A percentile compares a stretch with the other conserved stretches of the same genome.
These are phyloP conservation scores for Gossypium davidsonii DNA, from an alignment of 441 rosid genomes.

Conservation along the genomic window DNA sequence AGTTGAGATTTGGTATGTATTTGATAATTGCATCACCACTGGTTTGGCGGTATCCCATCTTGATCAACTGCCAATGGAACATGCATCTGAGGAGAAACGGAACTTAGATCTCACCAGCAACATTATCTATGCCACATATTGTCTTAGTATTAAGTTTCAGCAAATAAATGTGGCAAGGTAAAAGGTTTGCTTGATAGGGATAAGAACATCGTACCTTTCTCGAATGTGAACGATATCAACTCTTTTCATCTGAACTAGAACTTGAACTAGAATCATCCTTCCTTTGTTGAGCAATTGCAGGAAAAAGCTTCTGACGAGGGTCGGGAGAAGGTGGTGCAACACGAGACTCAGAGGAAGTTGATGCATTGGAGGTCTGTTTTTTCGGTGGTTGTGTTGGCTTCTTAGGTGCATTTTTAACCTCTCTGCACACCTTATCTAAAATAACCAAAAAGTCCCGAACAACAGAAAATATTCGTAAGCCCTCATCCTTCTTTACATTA, in stretches of 20 bases:
- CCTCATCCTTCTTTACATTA: slow-evolving; percentile 81
- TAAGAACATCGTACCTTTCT: slow-evolving; percentile 5
- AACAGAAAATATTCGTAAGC: slow-evolving; percentile 68
- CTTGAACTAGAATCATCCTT: slow-evolving; percentile 26
- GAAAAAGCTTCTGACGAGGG: slow-evolving; percentile 52
- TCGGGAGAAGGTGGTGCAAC: slow-evolving; percentile 37
- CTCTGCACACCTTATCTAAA: slow-evolving; percentile 80
- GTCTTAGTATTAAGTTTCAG: neutral
- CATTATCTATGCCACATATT: neutral
- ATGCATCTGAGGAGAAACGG: neutral
- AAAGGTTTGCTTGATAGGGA: neutral
- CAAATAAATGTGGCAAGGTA: neutral
- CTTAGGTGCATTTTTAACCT: slow-evolving; percentile 49
- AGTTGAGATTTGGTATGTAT: neutral
- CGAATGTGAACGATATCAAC: neutral
- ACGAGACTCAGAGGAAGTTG: slow-evolving; percentile 44
- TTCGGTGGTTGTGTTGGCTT: slow-evolving; percentile 36
- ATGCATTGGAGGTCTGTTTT: slow-evolving; percentile 43
- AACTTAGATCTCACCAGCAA: neutral
- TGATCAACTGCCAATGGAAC: neutral
- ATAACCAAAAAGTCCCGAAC: slow-evolving; percentile 80
- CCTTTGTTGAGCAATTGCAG: slow-evolving; percentile 59
- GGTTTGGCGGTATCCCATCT: neutral
- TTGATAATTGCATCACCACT: neutral
- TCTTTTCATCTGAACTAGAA: slow-evolving; percentile 19